Conservation (phyloP, 306 rosid genomes). For the Castanospermum australe region DNA sequence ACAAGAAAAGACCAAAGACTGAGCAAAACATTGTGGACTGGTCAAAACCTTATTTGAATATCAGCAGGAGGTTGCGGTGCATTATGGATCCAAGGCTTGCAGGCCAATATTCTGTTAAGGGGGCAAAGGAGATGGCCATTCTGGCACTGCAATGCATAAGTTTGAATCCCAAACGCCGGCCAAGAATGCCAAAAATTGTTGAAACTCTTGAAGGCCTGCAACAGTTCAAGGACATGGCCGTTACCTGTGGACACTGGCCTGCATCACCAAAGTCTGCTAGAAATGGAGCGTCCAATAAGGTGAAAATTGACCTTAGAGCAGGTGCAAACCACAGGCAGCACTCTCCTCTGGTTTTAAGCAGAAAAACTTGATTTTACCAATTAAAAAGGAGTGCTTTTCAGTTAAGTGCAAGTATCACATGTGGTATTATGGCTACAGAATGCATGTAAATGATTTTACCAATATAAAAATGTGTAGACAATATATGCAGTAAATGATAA, state of each 20-base stretch:
- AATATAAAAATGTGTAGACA: constrained; percentile 30
- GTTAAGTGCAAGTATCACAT: constrained; percentile 25
- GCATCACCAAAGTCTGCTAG: constrained; percentile 54
- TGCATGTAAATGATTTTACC: not conserved
- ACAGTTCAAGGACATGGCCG: constrained; percentile 87
- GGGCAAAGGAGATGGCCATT: constrained; percentile 73
- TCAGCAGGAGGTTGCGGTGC: constrained; percentile 56
- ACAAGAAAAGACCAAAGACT: constrained; percentile 66
- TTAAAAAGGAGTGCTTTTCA: constrained; percentile 18
- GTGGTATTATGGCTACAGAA: constrained; percentile 36
- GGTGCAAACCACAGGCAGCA: constrained; percentile 45
- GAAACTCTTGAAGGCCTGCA: constrained; percentile 74
- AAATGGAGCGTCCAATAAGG: constrained; percentile 54
- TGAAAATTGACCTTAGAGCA: constrained; percentile 38
- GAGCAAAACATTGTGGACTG: constrained; percentile 92
- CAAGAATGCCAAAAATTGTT: constrained; percentile 72
- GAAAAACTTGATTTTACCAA: constrained; percentile 34
- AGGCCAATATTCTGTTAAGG: constrained; percentile 90
- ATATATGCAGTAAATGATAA: constrained; percentile 14
- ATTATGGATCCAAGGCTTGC: constrained; percentile 81
- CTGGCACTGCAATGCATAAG: constrained; percentile 72
- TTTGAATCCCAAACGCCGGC: constrained; percentile 85
- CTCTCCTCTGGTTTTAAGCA: constrained; percentile 34
- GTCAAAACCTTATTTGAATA: constrained; percentile 76
- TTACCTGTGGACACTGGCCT: constrained; percentile 82